Conservation (phyloP, 164 flowering plant genomes). For the Liriodendron chinense region DNA sequence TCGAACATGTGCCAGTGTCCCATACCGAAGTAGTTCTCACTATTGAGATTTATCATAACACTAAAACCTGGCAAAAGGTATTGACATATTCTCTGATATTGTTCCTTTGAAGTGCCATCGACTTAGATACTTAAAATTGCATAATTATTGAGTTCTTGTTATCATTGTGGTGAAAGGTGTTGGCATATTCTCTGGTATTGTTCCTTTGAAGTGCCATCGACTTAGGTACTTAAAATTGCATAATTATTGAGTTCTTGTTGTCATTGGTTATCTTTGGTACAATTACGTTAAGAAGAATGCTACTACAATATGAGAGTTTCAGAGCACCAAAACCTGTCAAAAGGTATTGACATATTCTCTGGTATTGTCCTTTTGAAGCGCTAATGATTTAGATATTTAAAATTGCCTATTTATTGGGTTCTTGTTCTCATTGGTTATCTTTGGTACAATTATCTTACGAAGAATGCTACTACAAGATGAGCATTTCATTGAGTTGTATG, state of each 20-base stretch:
- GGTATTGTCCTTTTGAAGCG: background rate
- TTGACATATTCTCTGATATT: background rate
- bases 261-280: no score
- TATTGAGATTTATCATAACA: constrained; percentile 66
- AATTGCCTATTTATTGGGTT: background rate
- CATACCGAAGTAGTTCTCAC: constrained; percentile 67
- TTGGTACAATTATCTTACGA: no score
- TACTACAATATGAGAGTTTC: no score
- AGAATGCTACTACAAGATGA: no score
- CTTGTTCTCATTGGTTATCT: no score
- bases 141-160: no score
- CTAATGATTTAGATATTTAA: background rate
- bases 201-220: background rate
- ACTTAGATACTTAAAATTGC: background rate
- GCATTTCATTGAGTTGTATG: no score
- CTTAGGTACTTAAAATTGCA: background rate
- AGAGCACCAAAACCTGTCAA: constrained; percentile 17
- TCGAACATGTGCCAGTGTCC: constrained; percentile 33
- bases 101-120: background rate
- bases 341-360: constrained; percentile 38
- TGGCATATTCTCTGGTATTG: background rate
- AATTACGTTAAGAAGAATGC: no score
- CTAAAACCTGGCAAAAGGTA: constrained; percentile 44
- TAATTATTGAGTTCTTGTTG: no score
- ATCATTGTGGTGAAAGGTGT: constrained; percentile 60